phyloP scores from a whole-genome alignment of 2,329 filamentous ascomycete species.

The Aureobasidium namibiae region DNA sequence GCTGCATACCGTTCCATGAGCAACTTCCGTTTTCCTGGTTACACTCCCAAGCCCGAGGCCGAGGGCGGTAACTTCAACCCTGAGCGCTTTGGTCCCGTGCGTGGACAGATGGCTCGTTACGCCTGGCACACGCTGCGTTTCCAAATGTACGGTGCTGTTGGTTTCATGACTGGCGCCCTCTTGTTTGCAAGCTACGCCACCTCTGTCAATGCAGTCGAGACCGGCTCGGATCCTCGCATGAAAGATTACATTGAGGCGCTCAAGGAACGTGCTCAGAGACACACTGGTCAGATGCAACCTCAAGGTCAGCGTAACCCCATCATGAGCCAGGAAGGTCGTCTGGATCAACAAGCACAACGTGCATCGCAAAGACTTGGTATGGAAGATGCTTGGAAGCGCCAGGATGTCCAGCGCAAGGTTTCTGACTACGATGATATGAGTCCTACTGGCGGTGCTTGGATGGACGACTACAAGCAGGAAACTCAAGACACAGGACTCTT shows the following conservation, averaged over 20 bases:
- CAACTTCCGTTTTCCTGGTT: constrained; percentile 35
- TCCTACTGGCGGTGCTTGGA: constrained; percentile 29
- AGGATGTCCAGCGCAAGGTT: constrained; percentile 11
- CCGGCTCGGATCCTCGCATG: constrained; percentile 33
- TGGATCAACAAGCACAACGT: constrained; percentile 14
- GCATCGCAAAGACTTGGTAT: constrained; percentile 5
- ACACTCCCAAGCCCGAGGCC: constrained; percentile 31
- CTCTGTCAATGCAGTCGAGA: constrained; percentile 27
- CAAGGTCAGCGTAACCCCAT: constrained; percentile 12
- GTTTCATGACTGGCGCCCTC: constrained; percentile 27
- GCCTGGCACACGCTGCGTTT: constrained; percentile 25
- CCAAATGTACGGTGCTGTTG: constrained; percentile 23
- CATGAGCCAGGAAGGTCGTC: constrained; percentile 10
- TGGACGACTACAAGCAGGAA: constrained; percentile 23
- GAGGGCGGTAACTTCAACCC: constrained; percentile 28
- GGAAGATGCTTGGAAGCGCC: constrained; percentile 3
- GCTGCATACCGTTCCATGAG: constrained; percentile 28
- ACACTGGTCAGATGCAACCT: constrained; percentile 5
- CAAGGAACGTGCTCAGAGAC: constrained; percentile 24
- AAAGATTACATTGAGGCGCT: constrained; percentile 31
- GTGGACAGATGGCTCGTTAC: constrained; percentile 27
- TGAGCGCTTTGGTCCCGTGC: constrained; percentile 28
- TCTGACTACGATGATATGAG: constrained; percentile 31
- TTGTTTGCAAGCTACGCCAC: constrained; percentile 26
- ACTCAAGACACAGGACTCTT: constrained; percentile 22